Conservation (phyloP, 2,329 filamentous ascomycete species). For the Colletotrichum tropicicola region DNA sequence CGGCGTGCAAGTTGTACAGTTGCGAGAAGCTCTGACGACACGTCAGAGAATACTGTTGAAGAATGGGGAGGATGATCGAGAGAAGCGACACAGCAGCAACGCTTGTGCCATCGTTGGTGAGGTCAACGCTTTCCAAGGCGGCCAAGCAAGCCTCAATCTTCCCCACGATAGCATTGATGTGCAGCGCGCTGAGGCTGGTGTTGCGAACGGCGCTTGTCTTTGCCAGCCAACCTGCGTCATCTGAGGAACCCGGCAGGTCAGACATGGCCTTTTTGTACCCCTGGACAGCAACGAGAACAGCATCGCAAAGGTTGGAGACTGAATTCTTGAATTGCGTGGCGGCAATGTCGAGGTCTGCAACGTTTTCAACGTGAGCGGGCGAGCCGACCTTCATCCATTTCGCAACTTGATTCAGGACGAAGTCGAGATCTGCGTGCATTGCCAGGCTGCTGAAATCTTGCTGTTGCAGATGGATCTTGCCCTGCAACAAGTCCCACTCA, state of each 20-base stretch:
- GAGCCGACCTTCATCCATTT: conserved; percentile 58
- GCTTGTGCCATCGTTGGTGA: conserved; percentile 50
- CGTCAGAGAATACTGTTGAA: conserved; percentile 76
- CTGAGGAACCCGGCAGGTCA: conserved; percentile 61
- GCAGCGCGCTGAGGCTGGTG: conserved; percentile 22
- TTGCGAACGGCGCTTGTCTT: conserved; percentile 21
- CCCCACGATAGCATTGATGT: conserved; percentile 17
- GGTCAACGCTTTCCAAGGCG: conserved; percentile 44
- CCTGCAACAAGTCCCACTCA: conserved; percentile 48
- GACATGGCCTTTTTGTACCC: conserved; percentile 67
- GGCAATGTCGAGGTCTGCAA: not conserved
- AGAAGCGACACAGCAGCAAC: conserved; percentile 65
- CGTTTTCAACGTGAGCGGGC: not conserved
- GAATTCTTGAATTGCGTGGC: conserved; percentile 61
- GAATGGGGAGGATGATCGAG: conserved; percentile 72
- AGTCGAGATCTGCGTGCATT: conserved; percentile 65
- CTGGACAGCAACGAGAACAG: conserved; percentile 82
- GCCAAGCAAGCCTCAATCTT: conserved; percentile 27
- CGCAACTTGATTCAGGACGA: conserved; percentile 71
- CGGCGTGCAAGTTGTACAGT: conserved; percentile 72
- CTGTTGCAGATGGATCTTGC: conserved; percentile 3
- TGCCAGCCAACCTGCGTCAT: conserved; percentile 66
- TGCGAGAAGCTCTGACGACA: conserved; percentile 66
- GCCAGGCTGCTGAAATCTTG: not conserved
- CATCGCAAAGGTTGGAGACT: conserved; percentile 74